A percentile compares a stretch with the other conserved stretches of the same genome.
These are phyloP conservation scores for Diaporthe ampelina DNA, from an alignment of 2,329 filamentous ascomycete species.

Conservation along the genomic window DNA sequence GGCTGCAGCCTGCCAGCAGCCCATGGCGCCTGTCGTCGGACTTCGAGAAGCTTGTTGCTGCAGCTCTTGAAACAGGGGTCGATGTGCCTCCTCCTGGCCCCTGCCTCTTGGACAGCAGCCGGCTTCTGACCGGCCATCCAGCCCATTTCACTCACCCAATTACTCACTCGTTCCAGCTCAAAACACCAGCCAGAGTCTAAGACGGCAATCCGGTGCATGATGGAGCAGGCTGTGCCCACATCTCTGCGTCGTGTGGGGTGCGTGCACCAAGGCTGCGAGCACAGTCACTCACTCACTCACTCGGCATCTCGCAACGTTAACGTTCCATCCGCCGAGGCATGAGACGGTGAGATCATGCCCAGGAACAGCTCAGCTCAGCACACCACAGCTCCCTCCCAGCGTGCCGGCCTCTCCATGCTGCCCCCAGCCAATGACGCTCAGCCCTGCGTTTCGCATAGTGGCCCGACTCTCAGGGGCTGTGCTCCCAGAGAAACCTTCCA, in stretches of 20 bases:
- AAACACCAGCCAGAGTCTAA: slow-evolving; percentile 3
- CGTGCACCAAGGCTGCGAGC: background rate
- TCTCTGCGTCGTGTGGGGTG: background rate
- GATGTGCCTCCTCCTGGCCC: slow-evolving; percentile 4
- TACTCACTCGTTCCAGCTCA: background rate
- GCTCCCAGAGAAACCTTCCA: slow-evolving; percentile 1
- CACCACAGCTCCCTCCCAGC: slow-evolving; percentile 2
- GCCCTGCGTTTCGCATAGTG: slow-evolving; percentile 5
- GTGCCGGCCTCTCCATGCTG: slow-evolving; percentile 5
- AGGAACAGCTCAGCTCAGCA: background rate
- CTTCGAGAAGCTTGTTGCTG: slow-evolving; percentile 22
- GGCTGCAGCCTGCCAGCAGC: background rate
- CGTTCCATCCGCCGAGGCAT: slow-evolving; percentile 23
- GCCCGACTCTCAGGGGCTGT: slow-evolving; percentile 26
- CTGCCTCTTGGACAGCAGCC: background rate
- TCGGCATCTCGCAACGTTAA: slow-evolving; percentile 30
- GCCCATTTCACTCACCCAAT: background rate
- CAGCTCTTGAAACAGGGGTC: slow-evolving; percentile 32
- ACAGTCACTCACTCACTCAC: background rate
- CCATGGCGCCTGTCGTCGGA: background rate
- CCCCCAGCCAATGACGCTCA: background rate
- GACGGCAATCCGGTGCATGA: background rate
- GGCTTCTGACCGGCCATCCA: background rate
- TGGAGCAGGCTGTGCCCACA: slow-evolving; percentile 18
- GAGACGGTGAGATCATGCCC: slow-evolving; percentile 23